A percentile compares a stretch with the other conserved stretches of the same genome.
Evolutionary conservation across 2,329 filamentous ascomycete species (phyloP).

Genomic region (Talaromyces sp.): DNA sequence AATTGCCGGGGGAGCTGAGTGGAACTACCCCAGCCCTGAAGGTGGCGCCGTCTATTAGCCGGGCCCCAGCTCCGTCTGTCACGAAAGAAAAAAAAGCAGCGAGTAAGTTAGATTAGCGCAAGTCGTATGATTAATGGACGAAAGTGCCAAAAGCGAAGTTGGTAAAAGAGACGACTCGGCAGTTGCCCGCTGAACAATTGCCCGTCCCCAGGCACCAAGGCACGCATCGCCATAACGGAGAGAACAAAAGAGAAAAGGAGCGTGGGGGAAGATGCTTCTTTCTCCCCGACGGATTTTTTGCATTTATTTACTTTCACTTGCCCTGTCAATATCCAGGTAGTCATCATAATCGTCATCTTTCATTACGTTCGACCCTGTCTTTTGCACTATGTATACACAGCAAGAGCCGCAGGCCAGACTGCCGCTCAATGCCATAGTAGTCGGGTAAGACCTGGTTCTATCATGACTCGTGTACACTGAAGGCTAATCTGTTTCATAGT

Average conservation of each 20-base stretch:
- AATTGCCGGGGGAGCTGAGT: neutral
- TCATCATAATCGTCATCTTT: neutral
- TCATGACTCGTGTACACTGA: neutral
- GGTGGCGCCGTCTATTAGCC: neutral
- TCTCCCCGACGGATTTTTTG: neutral
- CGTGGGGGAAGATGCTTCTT: neutral
- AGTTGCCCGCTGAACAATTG: neutral
- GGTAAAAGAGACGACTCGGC: neutral
- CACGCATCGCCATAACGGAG: neutral
- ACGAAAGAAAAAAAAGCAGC: neutral
- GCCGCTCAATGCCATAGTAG: slow-evolving; percentile 32
- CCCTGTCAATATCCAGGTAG: too few species aligned
- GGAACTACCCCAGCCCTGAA: neutral
- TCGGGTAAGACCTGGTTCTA: slow-evolving; percentile 29
- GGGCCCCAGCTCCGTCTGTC: neutral
- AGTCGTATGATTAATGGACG: neutral
- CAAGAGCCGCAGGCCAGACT: slow-evolving; percentile 25
- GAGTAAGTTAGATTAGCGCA: neutral
- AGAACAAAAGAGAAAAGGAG: neutral
- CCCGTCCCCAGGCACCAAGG: neutral
- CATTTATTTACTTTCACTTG: neutral
- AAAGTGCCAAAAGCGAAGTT: neutral
- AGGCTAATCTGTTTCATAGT: neutral
- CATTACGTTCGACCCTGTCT: neutral
- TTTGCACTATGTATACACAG: slow-evolving; percentile 18